These are phyloP conservation scores for Lizonia empirigonia DNA, from an alignment of 2,329 filamentous ascomycete species.

Conservation along the genomic window DNA sequence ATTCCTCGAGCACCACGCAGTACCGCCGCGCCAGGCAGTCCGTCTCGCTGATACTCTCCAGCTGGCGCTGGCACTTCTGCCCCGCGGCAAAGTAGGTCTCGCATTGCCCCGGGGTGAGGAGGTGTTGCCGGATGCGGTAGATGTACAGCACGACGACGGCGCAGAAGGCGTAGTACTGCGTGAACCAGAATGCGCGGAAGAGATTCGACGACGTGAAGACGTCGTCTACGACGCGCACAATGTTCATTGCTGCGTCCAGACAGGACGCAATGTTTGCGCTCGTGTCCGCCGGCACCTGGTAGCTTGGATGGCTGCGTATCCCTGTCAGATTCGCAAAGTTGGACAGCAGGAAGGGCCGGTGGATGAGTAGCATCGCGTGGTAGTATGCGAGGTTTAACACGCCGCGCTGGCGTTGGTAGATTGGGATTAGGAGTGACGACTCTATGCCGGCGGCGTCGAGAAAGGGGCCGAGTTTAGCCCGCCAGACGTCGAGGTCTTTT, in stretches of 20 bases:
- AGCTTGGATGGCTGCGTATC: conserved; percentile 30
- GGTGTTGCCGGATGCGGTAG: conserved; percentile 58
- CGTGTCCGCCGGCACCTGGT: conserved; percentile 23
- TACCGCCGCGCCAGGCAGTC: conserved; percentile 53
- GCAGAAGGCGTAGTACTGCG: conserved; percentile 61
- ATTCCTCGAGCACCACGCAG: conserved; percentile 59
- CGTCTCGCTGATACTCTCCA: conserved; percentile 37
- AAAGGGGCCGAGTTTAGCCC: conserved; percentile 52
- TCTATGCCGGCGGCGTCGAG: conserved; percentile 50
- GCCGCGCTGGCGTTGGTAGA: conserved; percentile 60
- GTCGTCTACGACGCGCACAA: conserved; percentile 53
- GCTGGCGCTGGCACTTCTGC: conserved; percentile 51
- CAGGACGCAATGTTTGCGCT: conserved; percentile 52
- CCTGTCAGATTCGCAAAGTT: conserved; percentile 47
- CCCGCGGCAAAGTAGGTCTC: conserved; percentile 53
- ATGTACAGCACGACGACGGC: conserved; percentile 61
- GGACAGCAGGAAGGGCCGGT: conserved; percentile 59
- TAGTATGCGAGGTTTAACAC: conserved; percentile 61
- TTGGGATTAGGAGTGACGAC: conserved; percentile 53
- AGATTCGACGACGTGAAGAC: conserved; percentile 50
- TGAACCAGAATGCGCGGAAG: conserved; percentile 59
- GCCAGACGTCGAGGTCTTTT: conserved; percentile 53
- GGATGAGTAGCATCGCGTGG: conserved; percentile 63
- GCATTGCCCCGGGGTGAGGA: conserved; percentile 54
- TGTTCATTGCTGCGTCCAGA: conserved; percentile 54